Base-by-base conservation (phyloP, 2,329 filamentous ascomycete genomes). In the Hypoxylon sp. region DNA sequence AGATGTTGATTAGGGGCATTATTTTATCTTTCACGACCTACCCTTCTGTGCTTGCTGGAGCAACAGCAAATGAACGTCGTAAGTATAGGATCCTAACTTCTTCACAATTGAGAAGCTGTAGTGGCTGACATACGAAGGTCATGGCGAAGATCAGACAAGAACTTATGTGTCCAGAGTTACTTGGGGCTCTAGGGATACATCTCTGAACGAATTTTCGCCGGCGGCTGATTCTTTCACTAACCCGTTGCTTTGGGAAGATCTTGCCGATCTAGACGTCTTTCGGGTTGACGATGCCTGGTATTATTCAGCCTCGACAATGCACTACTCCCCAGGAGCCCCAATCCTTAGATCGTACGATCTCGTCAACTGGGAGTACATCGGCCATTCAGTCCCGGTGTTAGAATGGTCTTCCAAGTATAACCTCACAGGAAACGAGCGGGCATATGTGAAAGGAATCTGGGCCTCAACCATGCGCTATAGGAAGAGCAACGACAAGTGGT, bases 231-330 rank as follows among this genome's bases (percentile, higher is more conserved):
- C 42, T 19, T 84, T 83, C 67, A 78, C 76, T n/a, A 85, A 86
- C 65, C 84, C 84, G 0, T 78, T 86, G 5, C 68, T 87, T 1
- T 87, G 81, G 79, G 79, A 85, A 63, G 85, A 87, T 56, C 78
- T 86, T 5, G 81, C 85, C 1, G 85, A 87, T 64, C 74, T 83
- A 10, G 85, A 87, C 61, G 78, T 87, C 31, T 81, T 86, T 70
- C 81, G 83, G 1, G 71, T 72, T 9, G 66, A 63, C 33, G 64
- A 74, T 60, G 62, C 56, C 1, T 86, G 61, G 57, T 87, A 87
- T 74, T 86, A 83, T 73, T 83, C 83, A 0, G 82, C 83, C 0
- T 86, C 84, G 0, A 85, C 79, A 1, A 83, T 87, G 73, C 81
- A 83, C 37, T 86, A 82, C 68, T 85, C 83, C 1, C 81, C 85